Evolutionary conservation across 73 alveolate species (phyloP).

Genomic region (Uronychia setigera): DNA sequence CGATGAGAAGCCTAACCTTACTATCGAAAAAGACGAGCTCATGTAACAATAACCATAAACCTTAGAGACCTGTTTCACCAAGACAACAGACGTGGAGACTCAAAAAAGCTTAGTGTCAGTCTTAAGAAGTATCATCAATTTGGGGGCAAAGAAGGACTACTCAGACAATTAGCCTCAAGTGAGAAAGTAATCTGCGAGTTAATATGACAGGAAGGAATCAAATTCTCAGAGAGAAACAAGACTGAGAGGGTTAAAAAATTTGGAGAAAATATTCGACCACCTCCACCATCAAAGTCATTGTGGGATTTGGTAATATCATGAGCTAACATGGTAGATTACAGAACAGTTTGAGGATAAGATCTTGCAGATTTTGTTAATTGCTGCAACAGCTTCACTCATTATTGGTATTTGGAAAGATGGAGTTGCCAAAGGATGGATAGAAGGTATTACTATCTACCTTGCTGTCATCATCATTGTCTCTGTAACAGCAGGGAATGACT

Average conservation of each 20-base stretch:
- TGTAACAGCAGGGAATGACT: slow-evolving; percentile 91
- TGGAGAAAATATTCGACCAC: slow-evolving; percentile 46
- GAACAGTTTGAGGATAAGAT: slow-evolving; percentile 94
- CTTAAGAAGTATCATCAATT: background rate
- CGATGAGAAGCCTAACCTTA: background rate
- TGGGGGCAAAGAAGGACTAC: slow-evolving; percentile 24
- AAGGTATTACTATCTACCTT: slow-evolving; percentile 92
- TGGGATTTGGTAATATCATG: slow-evolving; percentile 22
- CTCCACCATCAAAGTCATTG: slow-evolving; percentile 19
- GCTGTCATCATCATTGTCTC: slow-evolving; percentile 94
- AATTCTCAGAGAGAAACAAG: slow-evolving; percentile 11
- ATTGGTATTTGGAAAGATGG: slow-evolving; percentile 92
- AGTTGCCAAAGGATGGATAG: slow-evolving; percentile 92
- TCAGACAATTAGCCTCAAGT: slow-evolving; percentile 13
- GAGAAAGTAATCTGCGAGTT: background rate
- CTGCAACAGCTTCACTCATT: slow-evolving; percentile 86
- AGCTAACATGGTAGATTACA: slow-evolving; percentile 36
- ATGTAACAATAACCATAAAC: background rate
- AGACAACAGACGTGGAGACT: background rate
- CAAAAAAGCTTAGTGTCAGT: background rate
- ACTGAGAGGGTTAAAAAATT: slow-evolving; percentile 3
- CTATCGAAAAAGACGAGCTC: background rate
- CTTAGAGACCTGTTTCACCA: background rate
- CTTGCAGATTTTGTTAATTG: slow-evolving; percentile 84
- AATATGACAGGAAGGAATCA: background rate